Conservation (phyloP, 1,284 basidiomycete species). For the Malassezia japonica region DNA sequence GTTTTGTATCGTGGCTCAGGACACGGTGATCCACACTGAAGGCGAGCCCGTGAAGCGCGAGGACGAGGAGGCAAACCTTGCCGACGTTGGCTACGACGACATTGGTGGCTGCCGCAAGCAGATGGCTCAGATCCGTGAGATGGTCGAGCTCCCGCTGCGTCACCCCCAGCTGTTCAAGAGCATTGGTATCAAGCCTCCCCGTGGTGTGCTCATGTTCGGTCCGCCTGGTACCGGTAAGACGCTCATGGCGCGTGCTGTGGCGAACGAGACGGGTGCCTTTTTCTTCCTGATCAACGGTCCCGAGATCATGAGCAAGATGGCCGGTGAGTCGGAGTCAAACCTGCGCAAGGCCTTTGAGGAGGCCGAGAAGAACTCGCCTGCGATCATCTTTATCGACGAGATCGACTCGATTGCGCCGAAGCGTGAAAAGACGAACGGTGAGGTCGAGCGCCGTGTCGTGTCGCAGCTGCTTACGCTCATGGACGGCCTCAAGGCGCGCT, state of each 20-base stretch:
- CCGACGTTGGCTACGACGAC: conserved; percentile 96
- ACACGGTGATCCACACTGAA: conserved; percentile 94
- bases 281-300: conserved; percentile 99
- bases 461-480: conserved; percentile 95
- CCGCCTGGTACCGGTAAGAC: conserved; percentile 49
- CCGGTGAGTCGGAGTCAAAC: conserved; percentile 94
- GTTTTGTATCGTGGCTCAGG: conserved; percentile 92
- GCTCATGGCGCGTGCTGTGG: conserved; percentile 93
- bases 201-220: conserved; percentile 52
- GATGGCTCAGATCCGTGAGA: conserved; percentile 97
- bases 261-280: conserved; percentile 98
- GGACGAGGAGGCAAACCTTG: conserved; percentile 92
- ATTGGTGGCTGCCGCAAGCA: conserved; percentile 98
- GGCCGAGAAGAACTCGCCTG: conserved; percentile 98
- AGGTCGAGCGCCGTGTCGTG: conserved; percentile 97
- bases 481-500: conserved; percentile 96
- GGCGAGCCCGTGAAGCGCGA: conserved; percentile 98
- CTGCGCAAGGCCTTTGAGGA: conserved; percentile 96
- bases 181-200: conserved; percentile 98
- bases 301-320: conserved; percentile 99
- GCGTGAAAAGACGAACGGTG: conserved; percentile 99
- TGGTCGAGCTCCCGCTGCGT: conserved; percentile 91
- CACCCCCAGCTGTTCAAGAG: conserved; percentile 99
- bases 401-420: conserved; percentile 98
- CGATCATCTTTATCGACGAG: conserved; percentile 99